Evolutionary conservation across 2,329 filamentous ascomycete genomes (phyloP).

Genomic region (Sclerotiophoma versabilis): DNA sequence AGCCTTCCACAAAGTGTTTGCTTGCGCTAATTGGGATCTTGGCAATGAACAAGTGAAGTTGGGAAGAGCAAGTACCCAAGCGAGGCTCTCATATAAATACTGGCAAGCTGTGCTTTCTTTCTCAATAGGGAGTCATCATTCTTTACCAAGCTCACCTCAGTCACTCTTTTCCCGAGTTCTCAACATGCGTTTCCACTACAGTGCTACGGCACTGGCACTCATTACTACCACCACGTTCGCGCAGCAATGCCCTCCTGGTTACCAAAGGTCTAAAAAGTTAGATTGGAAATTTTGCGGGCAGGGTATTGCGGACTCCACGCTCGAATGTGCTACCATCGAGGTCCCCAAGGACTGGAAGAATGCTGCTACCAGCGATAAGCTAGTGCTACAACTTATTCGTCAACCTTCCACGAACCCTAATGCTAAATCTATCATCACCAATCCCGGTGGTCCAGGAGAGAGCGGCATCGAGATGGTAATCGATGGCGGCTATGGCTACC

Average conservation of each 20-base stretch:
- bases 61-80: neutral
- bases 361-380: neutral
- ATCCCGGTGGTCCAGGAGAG: neutral
- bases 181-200: neutral
- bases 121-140: neutral
- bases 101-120: neutral
- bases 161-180: neutral
- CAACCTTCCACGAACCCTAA: neutral
- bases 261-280: neutral
- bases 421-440: neutral
- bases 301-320: neutral
- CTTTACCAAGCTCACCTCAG: neutral
- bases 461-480: neutral
- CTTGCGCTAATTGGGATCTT: neutral
- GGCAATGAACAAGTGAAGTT: neutral
- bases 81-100: neutral
- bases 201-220: neutral
- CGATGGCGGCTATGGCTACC: neutral
- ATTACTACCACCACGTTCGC: neutral
- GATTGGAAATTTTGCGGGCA: neutral
- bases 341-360: neutral
- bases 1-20: neutral
- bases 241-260: neutral
- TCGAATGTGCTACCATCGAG: neutral
- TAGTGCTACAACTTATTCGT: neutral